Percentiles rank a stretch among this genome's conserved stretches.
phyloP scores from a whole-genome alignment of 2,329 filamentous ascomycete species.

The Phaeoacremonium minimum region DNA sequence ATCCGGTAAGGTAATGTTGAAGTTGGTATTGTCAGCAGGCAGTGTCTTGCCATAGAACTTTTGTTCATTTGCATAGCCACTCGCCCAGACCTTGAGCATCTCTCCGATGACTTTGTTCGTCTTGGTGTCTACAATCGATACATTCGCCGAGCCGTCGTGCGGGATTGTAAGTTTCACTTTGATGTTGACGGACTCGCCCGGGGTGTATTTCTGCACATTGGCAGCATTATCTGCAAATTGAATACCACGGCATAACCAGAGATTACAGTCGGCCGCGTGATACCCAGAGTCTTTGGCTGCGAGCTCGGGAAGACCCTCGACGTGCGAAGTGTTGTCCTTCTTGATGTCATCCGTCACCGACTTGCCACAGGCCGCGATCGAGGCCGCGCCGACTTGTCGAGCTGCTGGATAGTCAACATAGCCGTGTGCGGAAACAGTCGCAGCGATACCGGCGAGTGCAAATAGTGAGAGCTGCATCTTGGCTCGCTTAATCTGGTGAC shows the following conservation, averaged over 20 bases:
- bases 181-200: constrained; percentile 37
- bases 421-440: constrained; percentile 4
- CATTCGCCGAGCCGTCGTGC: constrained; percentile 42
- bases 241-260: constrained; percentile 33
- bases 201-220: constrained; percentile 28
- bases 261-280: constrained; percentile 19
- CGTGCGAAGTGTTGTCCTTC: constrained; percentile 9
- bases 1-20: constrained; percentile 22
- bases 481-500: no score
- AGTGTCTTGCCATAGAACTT: constrained; percentile 5
- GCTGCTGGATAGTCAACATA: constrained; percentile 4
- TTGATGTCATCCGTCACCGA: constrained; percentile 8
- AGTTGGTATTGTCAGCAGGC: constrained; percentile 22
- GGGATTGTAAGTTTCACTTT: constrained; percentile 38
- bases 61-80: constrained; percentile 9
- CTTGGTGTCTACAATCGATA: constrained; percentile 40
- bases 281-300: constrained; percentile 5
- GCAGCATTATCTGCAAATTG: constrained; percentile 33
- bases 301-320: constrained; percentile 9
- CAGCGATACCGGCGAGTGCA: not conserved
- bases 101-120: constrained; percentile 42
- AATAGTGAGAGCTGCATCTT: not conserved
- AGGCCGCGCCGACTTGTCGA: constrained; percentile 3
- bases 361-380: constrained; percentile 1
- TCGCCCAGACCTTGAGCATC: constrained; percentile 22